These are phyloP conservation scores for Blastobotrys arbuscula DNA, from an alignment of 1,139 yeast species.

Conservation along the genomic window DNA sequence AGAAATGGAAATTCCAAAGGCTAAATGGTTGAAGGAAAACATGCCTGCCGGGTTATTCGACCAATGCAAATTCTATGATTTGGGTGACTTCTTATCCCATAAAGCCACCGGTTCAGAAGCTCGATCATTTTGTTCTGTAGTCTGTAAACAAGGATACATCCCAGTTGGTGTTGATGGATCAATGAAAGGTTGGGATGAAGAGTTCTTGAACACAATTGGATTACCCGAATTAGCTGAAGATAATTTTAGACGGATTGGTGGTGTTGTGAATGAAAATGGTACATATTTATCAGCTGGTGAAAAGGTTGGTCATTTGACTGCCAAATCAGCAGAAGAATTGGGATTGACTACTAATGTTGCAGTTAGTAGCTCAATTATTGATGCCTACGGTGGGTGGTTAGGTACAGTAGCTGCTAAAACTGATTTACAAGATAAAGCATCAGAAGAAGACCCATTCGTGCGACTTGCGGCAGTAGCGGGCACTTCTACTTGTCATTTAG, in stretches of 20 bases:
- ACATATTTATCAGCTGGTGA: constrained; percentile 83
- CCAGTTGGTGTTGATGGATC: constrained; percentile 89
- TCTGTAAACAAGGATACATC: constrained; percentile 92
- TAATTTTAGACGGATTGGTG: constrained; percentile 76
- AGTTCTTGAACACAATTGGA: constrained; percentile 62
- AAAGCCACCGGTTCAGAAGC: constrained; percentile 84
- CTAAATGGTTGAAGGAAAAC: constrained; percentile 90
- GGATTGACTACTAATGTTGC: constrained; percentile 75
- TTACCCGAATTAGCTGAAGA: constrained; percentile 73
- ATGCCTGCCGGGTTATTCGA: constrained; percentile 61
- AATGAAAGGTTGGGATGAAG: constrained; percentile 81
- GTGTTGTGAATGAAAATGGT: constrained; percentile 67
- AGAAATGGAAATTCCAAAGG: constrained; percentile 97
- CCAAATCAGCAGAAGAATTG: constrained; percentile 68
- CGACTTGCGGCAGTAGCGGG: constrained; percentile 98
- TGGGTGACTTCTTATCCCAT: constrained; percentile 86
- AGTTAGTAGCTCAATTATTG: constrained; percentile 94
- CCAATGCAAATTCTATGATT: constrained; percentile 79
- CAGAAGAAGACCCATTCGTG: constrained; percentile 58
- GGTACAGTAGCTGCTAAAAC: constrained; percentile 94
- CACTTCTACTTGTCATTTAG: constrained; percentile 94
- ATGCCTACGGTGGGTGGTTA: constrained; percentile 98
- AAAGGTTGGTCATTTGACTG: constrained; percentile 64
- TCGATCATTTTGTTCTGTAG: constrained; percentile 82
- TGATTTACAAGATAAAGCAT: constrained; percentile 30